Evolutionary conservation across 2,329 filamentous ascomycete species (phyloP), one percentile per base, ranked within the genome.

Genomic region (Fusarium drepaniforme): DNA sequence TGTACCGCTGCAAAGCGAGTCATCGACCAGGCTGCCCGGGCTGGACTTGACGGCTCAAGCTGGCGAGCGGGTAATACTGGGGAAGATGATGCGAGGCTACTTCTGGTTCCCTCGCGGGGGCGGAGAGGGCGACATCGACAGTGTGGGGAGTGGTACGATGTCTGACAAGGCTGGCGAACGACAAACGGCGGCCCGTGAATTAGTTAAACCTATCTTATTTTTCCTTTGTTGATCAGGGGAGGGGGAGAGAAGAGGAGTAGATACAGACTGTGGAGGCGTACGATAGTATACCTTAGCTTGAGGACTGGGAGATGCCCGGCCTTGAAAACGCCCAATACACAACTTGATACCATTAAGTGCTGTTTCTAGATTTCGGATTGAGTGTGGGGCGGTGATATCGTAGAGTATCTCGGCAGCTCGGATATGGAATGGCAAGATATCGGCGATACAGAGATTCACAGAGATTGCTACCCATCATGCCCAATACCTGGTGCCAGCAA

Each of bases 21-120:
- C 70, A 78, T 66, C 64, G 71, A 69, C 64, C 76, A 76, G 63
- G 59, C 61, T 73, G 64, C 67, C 68, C 68, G 65, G 68, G 62
- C 71, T 70, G 71, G 66, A 66, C 74, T 66, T 51, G 71, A 72
- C 64, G 68, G 64, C 66, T 61, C 49, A 72, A 69, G 49, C 49
- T 53, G 71, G 65, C 71, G 75, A 67, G 75, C 78, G 78, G 78
- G 75, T 79, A 79, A 79, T 76, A 79, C 67, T 79, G 78, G 78
- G 67, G 78, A 78, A 73, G 66, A 75, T 18, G 61, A 74, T 79
- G 77, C 76, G 76, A 79, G 70, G 76, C 77, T 79, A 79, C 73
- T 60, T 73, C 66, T 42, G 66, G 71, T 66, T 71, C 66, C 61
- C 71, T 77, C 71, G 77, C 59, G 71, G 66, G 72, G 73, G 63